phyloP scores from a whole-genome alignment of 768 basidiomycete species.

The Suillus discolor region DNA sequence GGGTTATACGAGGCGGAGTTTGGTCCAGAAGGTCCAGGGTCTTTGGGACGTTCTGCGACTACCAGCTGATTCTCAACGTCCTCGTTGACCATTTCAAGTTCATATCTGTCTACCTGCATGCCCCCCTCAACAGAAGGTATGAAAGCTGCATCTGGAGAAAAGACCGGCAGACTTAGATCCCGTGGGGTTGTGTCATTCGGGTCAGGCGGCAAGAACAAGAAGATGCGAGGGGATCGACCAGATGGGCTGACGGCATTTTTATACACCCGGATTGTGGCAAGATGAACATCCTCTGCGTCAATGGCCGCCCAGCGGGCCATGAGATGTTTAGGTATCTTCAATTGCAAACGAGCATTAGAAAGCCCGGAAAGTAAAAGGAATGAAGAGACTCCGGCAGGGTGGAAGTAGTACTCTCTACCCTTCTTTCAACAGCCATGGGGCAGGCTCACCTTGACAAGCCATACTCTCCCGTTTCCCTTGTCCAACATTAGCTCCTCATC shows the following conservation, averaged over 20 bases:
- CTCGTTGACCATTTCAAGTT: slow-evolving; percentile 87
- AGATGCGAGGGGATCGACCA: slow-evolving; percentile 58
- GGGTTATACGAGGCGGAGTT: slow-evolving; percentile 48
- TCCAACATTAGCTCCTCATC: slow-evolving; percentile 83
- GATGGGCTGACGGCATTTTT: slow-evolving; percentile 43
- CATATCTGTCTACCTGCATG: slow-evolving; percentile 66
- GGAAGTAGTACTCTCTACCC: neutral
- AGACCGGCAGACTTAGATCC: slow-evolving; percentile 26
- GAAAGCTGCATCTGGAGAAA: slow-evolving; percentile 31
- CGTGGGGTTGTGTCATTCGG: slow-evolving; percentile 43
- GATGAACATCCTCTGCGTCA: slow-evolving; percentile 71
- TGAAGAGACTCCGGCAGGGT: neutral
- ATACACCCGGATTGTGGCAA: slow-evolving; percentile 87
- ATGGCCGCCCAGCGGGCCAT: slow-evolving; percentile 86
- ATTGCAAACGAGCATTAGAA: slow-evolving; percentile 13
- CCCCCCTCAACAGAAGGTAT: slow-evolving; percentile 32
- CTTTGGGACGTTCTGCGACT: slow-evolving; percentile 81
- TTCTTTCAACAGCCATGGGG: neutral
- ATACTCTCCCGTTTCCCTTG: slow-evolving; percentile 73
- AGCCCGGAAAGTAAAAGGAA: slow-evolving; percentile 7
- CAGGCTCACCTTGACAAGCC: slow-evolving; percentile 80
- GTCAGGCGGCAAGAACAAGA: slow-evolving; percentile 67
- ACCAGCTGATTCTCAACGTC: slow-evolving; percentile 84
- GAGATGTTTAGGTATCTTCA: slow-evolving; percentile 82
- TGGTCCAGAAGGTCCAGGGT: slow-evolving; percentile 41